Conservation (phyloP, 371 early-diverging fungal genomes). For the Mucor racemosus region DNA sequence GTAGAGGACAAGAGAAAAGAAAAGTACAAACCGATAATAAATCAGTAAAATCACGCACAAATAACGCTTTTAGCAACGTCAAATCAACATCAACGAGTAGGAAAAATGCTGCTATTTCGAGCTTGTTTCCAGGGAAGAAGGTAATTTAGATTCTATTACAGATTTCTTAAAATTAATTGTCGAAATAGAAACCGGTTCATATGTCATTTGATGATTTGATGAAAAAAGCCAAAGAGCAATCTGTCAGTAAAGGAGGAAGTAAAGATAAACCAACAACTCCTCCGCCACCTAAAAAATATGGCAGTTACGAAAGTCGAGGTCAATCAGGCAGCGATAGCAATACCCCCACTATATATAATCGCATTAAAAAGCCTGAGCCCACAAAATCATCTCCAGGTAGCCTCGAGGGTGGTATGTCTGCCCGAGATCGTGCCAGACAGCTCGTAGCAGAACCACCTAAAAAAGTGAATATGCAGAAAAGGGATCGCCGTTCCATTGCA, state of each 20-base stretch:
- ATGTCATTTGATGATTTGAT: slow-evolving; percentile 45
- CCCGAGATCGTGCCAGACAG: slow-evolving; percentile 27
- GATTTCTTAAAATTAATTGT: not conserved
- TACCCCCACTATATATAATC: slow-evolving; percentile 25
- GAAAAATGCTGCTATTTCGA: not conserved
- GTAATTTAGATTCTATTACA: not conserved
- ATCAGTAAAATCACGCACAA: slow-evolving; percentile 9
- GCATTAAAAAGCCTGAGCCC: slow-evolving; percentile 17
- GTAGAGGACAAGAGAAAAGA: slow-evolving; percentile 8
- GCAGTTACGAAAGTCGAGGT: not conserved
- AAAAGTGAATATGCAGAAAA: slow-evolving; percentile 28
- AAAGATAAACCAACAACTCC: slow-evolving; percentile 10
- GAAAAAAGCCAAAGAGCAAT: slow-evolving; percentile 40
- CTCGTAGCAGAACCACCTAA: slow-evolving; percentile 28
- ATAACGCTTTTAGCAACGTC: not conserved
- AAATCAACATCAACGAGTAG: not conserved
- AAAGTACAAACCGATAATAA: not conserved
- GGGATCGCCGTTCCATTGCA: slow-evolving; percentile 40
- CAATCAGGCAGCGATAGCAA: slow-evolving; percentile 3
- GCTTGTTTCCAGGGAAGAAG: slow-evolving; percentile 26
- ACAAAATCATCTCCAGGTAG: slow-evolving; percentile 1
- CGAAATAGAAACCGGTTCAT: slow-evolving; percentile 34
- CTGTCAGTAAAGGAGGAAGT: slow-evolving; percentile 15
- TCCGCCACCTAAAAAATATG: slow-evolving; percentile 9
- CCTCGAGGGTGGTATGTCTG: slow-evolving; percentile 4